Percentiles rank a stretch among this genome's conserved stretches.
These are phyloP conservation scores for Aspergillus ostianus DNA, from an alignment of 495 filamentous ascomycete genomes.

Conservation along the genomic window DNA sequence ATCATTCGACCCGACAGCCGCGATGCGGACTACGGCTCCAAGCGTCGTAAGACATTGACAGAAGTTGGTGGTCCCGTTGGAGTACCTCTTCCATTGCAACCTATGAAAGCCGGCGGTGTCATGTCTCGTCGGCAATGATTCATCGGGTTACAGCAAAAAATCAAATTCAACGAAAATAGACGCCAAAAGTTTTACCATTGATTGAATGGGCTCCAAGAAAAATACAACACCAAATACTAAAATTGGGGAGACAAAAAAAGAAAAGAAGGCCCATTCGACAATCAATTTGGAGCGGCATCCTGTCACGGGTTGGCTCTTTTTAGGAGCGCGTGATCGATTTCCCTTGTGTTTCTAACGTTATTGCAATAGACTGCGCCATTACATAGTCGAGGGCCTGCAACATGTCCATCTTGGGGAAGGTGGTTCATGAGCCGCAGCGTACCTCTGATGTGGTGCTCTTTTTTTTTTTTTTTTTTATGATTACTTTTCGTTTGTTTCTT, in stretches of 20 bases:
- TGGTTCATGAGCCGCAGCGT: neutral
- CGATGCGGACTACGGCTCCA: slow-evolving; percentile 62
- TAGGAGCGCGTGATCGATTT: neutral
- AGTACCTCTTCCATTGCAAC: slow-evolving; percentile 37
- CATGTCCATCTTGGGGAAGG: neutral
- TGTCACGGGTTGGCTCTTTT: neutral
- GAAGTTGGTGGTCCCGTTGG: slow-evolving; percentile 52
- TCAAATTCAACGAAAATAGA: slow-evolving; percentile 4
- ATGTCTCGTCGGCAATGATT: slow-evolving; percentile 40
- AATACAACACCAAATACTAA: neutral
- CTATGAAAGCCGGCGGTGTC: slow-evolving; percentile 44
- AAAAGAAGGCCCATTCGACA: slow-evolving; percentile 1
- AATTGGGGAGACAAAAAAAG: slow-evolving; percentile 4
- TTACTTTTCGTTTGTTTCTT: slow-evolving; percentile 5
- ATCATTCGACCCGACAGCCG: slow-evolving; percentile 67
- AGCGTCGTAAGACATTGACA: slow-evolving; percentile 80
- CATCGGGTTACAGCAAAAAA: neutral
- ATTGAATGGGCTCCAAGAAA: neutral
- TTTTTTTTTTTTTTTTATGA: neutral
- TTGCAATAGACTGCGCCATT: neutral
- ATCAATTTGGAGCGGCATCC: neutral
- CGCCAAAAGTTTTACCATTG: neutral
- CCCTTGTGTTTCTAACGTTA: neutral
- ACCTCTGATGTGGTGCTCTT: neutral
- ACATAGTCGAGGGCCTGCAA: neutral